phyloP scores from a whole-genome alignment of 2,329 filamentous ascomycete genomes.

The Trichoderma lentiforme region DNA sequence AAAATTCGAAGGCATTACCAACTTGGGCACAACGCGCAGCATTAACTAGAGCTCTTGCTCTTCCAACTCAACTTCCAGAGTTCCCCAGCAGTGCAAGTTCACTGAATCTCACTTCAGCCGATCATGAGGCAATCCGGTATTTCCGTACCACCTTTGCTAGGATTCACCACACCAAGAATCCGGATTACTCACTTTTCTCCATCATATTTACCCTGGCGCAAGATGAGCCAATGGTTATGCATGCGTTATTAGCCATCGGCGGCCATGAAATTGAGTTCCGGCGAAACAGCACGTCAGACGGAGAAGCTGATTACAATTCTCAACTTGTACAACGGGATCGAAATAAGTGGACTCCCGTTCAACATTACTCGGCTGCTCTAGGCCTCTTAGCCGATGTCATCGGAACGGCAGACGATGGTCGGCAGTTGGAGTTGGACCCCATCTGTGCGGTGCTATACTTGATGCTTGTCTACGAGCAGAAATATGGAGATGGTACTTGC shows the following conservation, averaged over 20 bases:
- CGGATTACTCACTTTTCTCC: slow-evolving; percentile 34
- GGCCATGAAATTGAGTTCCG: slow-evolving; percentile 31
- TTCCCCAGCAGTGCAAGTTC: slow-evolving; percentile 23
- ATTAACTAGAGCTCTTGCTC: slow-evolving; percentile 15
- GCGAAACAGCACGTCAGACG: slow-evolving; percentile 16
- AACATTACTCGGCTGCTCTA: slow-evolving; percentile 34
- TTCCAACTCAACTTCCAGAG: slow-evolving; percentile 18
- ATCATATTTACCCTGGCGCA: slow-evolving; percentile 35
- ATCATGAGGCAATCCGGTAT: slow-evolving; percentile 36
- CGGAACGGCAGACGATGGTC: slow-evolving; percentile 20
- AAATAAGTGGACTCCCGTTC: slow-evolving; percentile 21
- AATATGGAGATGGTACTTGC: slow-evolving; percentile 34
- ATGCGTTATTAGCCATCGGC: slow-evolving; percentile 34
- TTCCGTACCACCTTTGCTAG: slow-evolving; percentile 36
- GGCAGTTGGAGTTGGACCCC: slow-evolving; percentile 29
- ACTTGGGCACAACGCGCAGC: slow-evolving; percentile 14
- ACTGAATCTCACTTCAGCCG: slow-evolving; percentile 28
- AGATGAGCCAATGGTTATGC: slow-evolving; percentile 35
- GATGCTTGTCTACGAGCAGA: slow-evolving; percentile 38
- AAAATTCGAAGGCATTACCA: not conserved
- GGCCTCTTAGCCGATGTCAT: slow-evolving; percentile 31
- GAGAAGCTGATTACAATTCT: not conserved
- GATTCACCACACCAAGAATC: slow-evolving; percentile 36
- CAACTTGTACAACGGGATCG: slow-evolving; percentile 2
- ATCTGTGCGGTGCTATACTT: slow-evolving; percentile 33